Conservation (phyloP, 2,329 filamentous ascomycete species). For the Xylariaceae sp. region DNA sequence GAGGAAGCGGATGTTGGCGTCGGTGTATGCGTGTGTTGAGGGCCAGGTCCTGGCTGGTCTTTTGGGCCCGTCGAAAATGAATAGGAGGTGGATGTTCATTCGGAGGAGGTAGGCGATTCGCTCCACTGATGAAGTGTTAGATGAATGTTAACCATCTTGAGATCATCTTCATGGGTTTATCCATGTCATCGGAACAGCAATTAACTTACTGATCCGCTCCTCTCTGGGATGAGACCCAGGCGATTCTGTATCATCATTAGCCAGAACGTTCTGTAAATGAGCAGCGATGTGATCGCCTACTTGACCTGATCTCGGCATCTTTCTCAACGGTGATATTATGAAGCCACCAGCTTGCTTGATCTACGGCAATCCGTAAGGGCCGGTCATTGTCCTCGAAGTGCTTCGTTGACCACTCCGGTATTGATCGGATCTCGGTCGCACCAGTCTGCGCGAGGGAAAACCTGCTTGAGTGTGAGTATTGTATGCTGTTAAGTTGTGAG, state of each 20-base stretch:
- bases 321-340: slow-evolving; percentile 19
- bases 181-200: neutral
- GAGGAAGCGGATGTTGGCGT: slow-evolving; percentile 32
- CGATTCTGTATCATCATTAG: slow-evolving; percentile 19
- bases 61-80: slow-evolving; percentile 49
- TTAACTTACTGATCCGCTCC: slow-evolving; percentile 18
- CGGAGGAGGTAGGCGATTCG: slow-evolving; percentile 43
- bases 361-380: slow-evolving; percentile 27
- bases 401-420: slow-evolving; percentile 23
- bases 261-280: neutral
- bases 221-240: slow-evolving; percentile 24
- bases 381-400: slow-evolving; percentile 20
- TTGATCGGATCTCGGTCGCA: slow-evolving; percentile 12
- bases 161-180: too few species aligned
- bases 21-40: slow-evolving; percentile 31
- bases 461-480: slow-evolving; percentile 4
- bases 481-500: neutral
- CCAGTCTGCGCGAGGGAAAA: slow-evolving; percentile 20
- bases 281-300: slow-evolving; percentile 8
- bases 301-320: slow-evolving; percentile 15
- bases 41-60: slow-evolving; percentile 27
- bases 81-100: slow-evolving; percentile 41
- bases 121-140: slow-evolving; percentile 15
- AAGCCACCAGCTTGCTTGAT: slow-evolving; percentile 24
- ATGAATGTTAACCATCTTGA: too few species aligned